phyloP scores from a whole-genome alignment of 106 monocot genomes.

The Dendrobium huoshanense region DNA sequence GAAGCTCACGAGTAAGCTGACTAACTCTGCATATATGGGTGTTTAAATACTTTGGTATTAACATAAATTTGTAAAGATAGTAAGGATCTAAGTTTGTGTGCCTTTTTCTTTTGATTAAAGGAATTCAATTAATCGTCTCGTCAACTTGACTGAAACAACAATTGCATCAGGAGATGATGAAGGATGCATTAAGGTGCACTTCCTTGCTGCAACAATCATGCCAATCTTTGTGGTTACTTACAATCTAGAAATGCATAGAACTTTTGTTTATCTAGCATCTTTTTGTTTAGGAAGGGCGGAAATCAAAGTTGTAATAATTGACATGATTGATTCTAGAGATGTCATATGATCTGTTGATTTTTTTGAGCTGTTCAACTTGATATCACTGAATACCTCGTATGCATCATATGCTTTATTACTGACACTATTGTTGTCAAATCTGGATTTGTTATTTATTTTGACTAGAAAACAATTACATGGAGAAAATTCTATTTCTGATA shows the following conservation, averaged over 20 bases:
- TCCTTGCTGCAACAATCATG: not conserved
- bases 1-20: conserved; percentile 70
- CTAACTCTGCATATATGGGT: not conserved
- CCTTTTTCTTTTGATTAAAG: conserved; percentile 21
- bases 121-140: conserved; percentile 57
- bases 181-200: conserved; percentile 83
- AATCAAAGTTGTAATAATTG: not conserved
- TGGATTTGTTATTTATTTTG: not conserved
- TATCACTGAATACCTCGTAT: not conserved
- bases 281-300: not conserved
- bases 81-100: conserved; percentile 3
- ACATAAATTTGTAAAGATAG: not conserved
- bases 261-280: not conserved
- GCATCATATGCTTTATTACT: not conserved
- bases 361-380: not conserved
- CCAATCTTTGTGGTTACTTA: not conserved
- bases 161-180: conserved; percentile 91
- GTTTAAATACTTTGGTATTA: not conserved
- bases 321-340: not conserved
- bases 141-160: conserved; percentile 82
- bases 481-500: not conserved
- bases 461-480: not conserved
- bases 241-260: not conserved
- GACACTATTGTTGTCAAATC: not conserved
- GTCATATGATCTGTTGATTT: not conserved